Evolutionary conservation across 2,329 filamentous ascomycete species (phyloP), one percentile per base, ranked within the genome.

Genomic region (Xylaria sp.): DNA sequence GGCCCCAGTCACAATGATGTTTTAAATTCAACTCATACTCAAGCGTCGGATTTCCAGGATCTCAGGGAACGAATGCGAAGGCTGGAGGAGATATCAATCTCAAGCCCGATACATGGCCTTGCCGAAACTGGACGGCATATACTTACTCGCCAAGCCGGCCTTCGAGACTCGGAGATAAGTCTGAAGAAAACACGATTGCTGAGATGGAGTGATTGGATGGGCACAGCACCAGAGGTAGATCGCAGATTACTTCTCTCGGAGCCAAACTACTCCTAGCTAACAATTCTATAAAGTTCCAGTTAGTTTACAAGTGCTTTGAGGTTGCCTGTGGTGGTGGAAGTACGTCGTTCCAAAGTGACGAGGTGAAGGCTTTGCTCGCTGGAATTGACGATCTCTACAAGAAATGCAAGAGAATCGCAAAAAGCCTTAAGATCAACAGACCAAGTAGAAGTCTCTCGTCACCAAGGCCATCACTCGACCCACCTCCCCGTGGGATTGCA

Each of bases 131-230:
- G 71, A 13, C 71, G 62, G 20, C 70, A 72, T 39, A 72, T 78
- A 66, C 68, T 78, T 8, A 59, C 73, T 3, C 71, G 71, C n/a
- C 75, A 77, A 13, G 66, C 69, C 7, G 69, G 69, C 3, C 66
- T 71, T 36, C 62, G 62, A 20, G 70, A 75, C 56, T 77, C 78
- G 2, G 75, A 79, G 33, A 74, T 80, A 28, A 69, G 72, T 20
- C 55, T 80, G 36, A 79, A 82, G 65, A 82, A 82, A 70, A 78
- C 79, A 5, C 77, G 80, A 31, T 72, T 78, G 3, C 59, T 80
- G 8, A 73, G 77, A 62, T 79, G 76, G 72, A 80, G 76, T 65
- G 74, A 78, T 36, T 78, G 76, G 76, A 74, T 80, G 72, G 76
- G 75, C 8, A 72, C 63, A 12, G 73, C 76, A n/a, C 58, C 74